phyloP scores from a whole-genome alignment of 2,329 filamentous ascomycete genomes.

The Apiospora marii region DNA sequence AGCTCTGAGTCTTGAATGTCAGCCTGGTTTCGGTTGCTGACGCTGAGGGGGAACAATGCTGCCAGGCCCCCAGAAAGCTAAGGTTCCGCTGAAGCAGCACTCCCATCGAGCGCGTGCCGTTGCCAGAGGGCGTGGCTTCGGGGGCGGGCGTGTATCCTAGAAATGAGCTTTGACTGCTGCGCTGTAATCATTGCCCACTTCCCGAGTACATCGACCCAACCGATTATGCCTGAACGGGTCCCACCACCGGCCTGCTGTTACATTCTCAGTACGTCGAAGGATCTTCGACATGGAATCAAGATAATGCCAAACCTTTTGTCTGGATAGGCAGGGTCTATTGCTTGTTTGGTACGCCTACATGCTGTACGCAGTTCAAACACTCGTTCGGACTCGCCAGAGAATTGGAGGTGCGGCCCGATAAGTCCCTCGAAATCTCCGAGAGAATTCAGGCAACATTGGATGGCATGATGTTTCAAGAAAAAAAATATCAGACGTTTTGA shows the following conservation, averaged over 20 bases:
- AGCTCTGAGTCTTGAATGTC: background rate
- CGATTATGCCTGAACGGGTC: background rate
- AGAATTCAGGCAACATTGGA: constrained; percentile 11
- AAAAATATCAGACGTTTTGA: constrained; percentile 1
- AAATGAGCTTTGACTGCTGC: background rate
- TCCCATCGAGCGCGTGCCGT: background rate
- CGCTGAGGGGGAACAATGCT: background rate
- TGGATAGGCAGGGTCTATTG: background rate
- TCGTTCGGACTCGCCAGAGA: background rate
- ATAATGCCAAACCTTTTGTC: background rate
- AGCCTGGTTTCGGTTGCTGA: background rate
- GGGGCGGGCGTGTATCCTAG: background rate
- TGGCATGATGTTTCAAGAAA: constrained; percentile 4
- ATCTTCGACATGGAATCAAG: background rate
- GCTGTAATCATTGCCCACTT: background rate
- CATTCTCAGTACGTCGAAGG: constrained; percentile 8
- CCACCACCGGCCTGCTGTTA: constrained; percentile 6
- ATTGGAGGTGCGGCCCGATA: constrained; percentile 16
- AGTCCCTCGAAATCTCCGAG: constrained; percentile 18
- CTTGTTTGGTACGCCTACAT: constrained; percentile 3
- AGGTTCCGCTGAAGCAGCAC: background rate
- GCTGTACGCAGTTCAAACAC: background rate
- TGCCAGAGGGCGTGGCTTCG: background rate
- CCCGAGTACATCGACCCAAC: background rate
- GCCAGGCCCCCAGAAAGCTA: no score